Evolutionary conservation across 345 rosid species (phyloP).

Genomic region (Eucalyptus caleyi): DNA sequence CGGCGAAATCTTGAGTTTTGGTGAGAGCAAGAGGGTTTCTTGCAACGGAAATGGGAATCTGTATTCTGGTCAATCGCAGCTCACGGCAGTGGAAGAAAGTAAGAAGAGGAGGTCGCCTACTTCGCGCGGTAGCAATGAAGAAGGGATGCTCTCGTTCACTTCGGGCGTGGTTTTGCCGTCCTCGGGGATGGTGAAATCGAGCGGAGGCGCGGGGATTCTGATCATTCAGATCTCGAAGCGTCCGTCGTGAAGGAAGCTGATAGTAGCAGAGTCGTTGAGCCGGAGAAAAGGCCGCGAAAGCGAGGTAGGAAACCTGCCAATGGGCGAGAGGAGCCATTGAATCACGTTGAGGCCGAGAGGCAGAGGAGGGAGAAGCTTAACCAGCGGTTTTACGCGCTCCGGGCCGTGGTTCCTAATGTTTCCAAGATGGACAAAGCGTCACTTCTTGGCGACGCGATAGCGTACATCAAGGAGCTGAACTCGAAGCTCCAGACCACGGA

Average conservation of each 20-base stretch:
- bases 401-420: constrained; percentile 92
- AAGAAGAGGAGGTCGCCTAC: constrained; percentile 58
- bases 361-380: constrained; percentile 97
- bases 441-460: constrained; percentile 78
- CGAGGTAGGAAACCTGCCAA: constrained; percentile 96
- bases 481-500: constrained; percentile 45
- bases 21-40: constrained; percentile 54
- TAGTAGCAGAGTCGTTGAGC: constrained; percentile 47
- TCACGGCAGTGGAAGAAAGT: constrained; percentile 38
- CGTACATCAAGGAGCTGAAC: constrained; percentile 80
- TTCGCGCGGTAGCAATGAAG: constrained; percentile 62
- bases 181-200: constrained; percentile 38
- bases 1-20: constrained; percentile 70
- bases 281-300: constrained; percentile 78
- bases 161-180: constrained; percentile 54
- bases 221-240: constrained; percentile 90
- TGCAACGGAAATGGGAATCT: constrained; percentile 28
- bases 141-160: constrained; percentile 77
- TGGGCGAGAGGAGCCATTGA: constrained; percentile 92
- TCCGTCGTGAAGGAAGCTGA: constrained; percentile 67
- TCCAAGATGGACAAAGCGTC: constrained; percentile 99
- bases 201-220: constrained; percentile 64
- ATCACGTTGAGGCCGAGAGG: constrained; percentile 97
- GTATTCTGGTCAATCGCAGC: constrained; percentile 34
- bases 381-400: constrained; percentile 70